Percentiles rank a stretch among this genome's conserved stretches.
phyloP scores from a whole-genome alignment of 257 asterid genomes.

The Misopates orontium region DNA sequence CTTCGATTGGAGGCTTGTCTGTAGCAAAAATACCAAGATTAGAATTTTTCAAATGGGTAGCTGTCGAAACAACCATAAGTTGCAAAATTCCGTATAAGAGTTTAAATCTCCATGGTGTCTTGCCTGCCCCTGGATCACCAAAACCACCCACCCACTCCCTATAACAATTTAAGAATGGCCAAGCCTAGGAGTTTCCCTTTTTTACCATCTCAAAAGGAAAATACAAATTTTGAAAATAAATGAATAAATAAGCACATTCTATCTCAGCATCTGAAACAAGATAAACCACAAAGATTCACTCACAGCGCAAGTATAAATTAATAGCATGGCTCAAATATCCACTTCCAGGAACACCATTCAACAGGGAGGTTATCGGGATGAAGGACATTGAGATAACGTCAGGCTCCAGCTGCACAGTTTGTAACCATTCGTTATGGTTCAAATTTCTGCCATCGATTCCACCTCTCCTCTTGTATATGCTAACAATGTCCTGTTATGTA shows the following conservation, averaged over 20 bases:
- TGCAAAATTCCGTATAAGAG: not conserved
- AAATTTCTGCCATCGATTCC: constrained; percentile 66
- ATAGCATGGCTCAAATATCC: constrained; percentile 98
- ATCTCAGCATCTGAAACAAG: constrained; percentile 5
- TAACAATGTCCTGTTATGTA: constrained; percentile 62
- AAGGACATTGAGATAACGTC: constrained; percentile 97
- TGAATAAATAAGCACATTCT: not conserved
- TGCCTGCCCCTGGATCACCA: constrained; percentile 16
- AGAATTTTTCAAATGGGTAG: constrained; percentile 8
- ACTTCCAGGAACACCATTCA: constrained; percentile 92
- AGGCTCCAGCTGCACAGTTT: constrained; percentile 85
- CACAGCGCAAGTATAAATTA: constrained; percentile 91
- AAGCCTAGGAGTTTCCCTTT: constrained; percentile 11
- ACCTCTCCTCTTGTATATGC: constrained; percentile 91
- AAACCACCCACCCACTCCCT: not conserved
- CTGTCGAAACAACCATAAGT: constrained; percentile 1
- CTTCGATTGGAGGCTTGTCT: constrained; percentile 99
- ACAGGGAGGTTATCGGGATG: constrained; percentile 85
- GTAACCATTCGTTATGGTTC: constrained; percentile 85
- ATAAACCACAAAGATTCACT: constrained; percentile 38
- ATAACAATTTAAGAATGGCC: not conserved
- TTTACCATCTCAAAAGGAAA: constrained; percentile 1
- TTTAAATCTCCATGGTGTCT: no score
- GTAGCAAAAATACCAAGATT: constrained; percentile 28
- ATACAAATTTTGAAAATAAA: constrained; percentile 10